phyloP scores from a whole-genome alignment of 2,329 filamentous ascomycete genomes.

The Sporothrix mexicana region DNA sequence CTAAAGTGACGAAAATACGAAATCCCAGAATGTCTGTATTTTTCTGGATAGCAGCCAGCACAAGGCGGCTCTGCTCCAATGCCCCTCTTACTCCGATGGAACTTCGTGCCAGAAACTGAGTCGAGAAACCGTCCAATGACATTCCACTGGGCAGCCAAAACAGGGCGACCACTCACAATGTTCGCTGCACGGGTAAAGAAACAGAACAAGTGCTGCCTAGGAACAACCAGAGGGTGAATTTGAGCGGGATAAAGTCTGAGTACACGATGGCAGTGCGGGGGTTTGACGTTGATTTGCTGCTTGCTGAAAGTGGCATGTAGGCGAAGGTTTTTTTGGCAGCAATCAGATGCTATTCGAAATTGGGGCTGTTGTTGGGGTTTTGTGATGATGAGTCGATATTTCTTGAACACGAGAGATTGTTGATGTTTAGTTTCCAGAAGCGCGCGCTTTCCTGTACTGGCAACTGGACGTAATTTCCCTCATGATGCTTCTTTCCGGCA shows the following conservation, averaged over 20 bases:
- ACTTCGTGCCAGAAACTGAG: not conserved
- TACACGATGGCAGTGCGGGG: constrained; percentile 11
- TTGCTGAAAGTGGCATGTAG: not conserved
- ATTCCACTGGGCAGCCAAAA: constrained; percentile 34
- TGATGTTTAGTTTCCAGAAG: not conserved
- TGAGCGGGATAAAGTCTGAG: not conserved
- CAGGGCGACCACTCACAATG: constrained; percentile 29
- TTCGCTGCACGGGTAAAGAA: not conserved
- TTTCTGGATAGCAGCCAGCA: not conserved
- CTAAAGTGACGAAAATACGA: not conserved
- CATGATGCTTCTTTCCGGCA: not conserved
- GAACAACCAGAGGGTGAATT: not conserved
- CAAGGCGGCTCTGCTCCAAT: constrained; percentile 8
- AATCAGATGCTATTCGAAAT: too few species aligned
- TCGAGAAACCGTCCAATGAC: constrained; percentile 12
- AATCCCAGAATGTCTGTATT: not conserved
- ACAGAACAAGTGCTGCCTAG: not conserved
- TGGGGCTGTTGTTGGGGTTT: not conserved
- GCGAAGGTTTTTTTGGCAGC: too few species aligned
- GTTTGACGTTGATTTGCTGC: not conserved
- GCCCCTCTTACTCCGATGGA: not conserved
- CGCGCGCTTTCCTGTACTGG: not conserved
- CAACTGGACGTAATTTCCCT: not conserved
- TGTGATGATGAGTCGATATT: not conserved
- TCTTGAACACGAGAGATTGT: too few species aligned